Conservation (phyloP, 305 asterid species). For the Fraxinus sp. region DNA sequence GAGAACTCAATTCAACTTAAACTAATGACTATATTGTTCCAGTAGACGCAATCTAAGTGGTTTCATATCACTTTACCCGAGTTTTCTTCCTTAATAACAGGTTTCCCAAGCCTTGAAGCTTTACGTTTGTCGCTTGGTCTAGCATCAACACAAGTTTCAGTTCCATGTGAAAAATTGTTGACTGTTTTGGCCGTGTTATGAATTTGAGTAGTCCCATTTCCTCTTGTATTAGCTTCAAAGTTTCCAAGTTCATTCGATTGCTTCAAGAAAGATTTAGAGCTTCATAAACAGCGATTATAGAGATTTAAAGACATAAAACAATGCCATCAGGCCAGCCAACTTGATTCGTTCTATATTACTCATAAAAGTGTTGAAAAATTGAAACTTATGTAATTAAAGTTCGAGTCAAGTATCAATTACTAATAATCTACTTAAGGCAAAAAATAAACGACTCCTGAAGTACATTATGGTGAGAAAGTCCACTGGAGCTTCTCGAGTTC, state of each 20-base stretch:
- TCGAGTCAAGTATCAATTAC: not conserved
- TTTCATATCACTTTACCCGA: constrained; percentile 38
- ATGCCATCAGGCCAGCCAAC: constrained; percentile 8
- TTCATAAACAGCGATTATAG: constrained; percentile 5
- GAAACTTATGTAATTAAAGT: not conserved
- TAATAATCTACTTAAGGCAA: not conserved
- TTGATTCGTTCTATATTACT: not conserved
- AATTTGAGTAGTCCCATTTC: constrained; percentile 27
- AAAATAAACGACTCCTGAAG: not conserved
- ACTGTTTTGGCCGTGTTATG: constrained; percentile 28
- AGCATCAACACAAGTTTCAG: constrained; percentile 28
- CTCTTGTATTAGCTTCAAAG: constrained; percentile 22
- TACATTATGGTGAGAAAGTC: not conserved
- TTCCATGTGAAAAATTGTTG: constrained; percentile 24
- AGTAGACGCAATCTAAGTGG: not conserved
- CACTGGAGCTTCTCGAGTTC: not conserved
- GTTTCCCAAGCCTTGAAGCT: constrained; percentile 37
- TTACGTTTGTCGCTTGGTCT: constrained; percentile 34
- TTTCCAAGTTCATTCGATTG: constrained; percentile 32
- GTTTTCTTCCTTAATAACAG: constrained; percentile 36
- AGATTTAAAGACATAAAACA: constrained; percentile 10
- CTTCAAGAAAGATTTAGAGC: constrained; percentile 29
- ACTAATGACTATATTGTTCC: constrained; percentile 18
- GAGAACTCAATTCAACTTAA: constrained; percentile 15
- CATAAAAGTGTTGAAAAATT: not conserved